Base-by-base conservation (phyloP, 306 rosid species). In the Begonia masoniana region DNA sequence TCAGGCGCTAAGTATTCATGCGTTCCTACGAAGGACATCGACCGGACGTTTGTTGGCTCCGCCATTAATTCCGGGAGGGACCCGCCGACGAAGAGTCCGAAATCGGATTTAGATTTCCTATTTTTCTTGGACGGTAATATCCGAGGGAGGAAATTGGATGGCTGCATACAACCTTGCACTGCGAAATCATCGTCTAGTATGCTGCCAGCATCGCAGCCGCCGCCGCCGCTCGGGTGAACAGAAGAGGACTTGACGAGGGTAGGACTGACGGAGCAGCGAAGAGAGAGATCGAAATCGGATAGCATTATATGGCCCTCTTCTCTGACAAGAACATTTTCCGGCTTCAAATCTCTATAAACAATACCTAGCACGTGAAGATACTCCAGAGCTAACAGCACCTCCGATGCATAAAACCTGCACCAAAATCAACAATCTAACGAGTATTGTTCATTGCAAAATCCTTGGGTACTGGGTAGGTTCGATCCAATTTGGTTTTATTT, bases 221-320 rank as follows among this genome's bases (percentile, higher is more conserved):
- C n/a, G 11, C 68, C 53, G 13, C 42, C 69, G 51, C 58, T 50
- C 21, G 15, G 62, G 21, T 70, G 75, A 15, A 68, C 66, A 3
- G 94, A 76, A 51, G 96, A 81, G 12, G 96, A 81, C 64, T 87
- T 87, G 51, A 87, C 91, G 0, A 87, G 87, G 4, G 81, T 83
- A 12, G 96, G 96, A 67, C 62, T 61, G 26, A 87, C 96, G 0
- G 96, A 81, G 60, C 96, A 87, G 56, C 96, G 94, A 8, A 87
- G 87, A 10, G 96, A 87, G 53, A 87, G 67, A 57, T 87, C 96
- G 4, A 87, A 87, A 74, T 87, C 96, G 1, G 96, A 87, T 70
- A 87, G 96, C 96, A 87, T 87, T 74, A 87, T 87, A 57, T 87
- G 96, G 11, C 96, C 96, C 62, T 76, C 94, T 13, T 83, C 94